These are phyloP conservation scores for Cicer bijugum DNA, from an alignment of 306 rosid genomes.

Conservation along the genomic window DNA sequence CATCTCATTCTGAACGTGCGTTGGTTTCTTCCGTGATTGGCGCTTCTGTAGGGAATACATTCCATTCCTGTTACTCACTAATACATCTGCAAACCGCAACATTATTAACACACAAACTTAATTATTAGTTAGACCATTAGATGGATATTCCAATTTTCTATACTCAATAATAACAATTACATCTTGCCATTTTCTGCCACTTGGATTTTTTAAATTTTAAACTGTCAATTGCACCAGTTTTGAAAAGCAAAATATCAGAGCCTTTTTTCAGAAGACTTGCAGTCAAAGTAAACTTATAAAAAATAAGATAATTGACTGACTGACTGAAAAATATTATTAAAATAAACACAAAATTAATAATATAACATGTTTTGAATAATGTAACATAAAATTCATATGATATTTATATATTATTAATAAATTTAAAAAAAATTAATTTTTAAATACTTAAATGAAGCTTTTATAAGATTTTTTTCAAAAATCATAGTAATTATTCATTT, in stretches of 20 bases:
- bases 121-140: no score
- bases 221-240: neutral
- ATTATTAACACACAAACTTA: no score
- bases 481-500: no score
- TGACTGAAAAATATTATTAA: neutral
- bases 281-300: constrained; percentile 40
- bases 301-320: constrained; percentile 2
- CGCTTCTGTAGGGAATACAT: constrained; percentile 55
- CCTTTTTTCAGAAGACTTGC: constrained; percentile 12
- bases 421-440: no score
- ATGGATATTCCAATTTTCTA: no score
- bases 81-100: constrained; percentile 45
- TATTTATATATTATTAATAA: no score
- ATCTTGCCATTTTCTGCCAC: neutral
- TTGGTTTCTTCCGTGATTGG: constrained; percentile 38
- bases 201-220: neutral
- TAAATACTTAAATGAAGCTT: no score
- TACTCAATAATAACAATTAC: no score
- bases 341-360: neutral
- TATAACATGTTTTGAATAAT: no score
- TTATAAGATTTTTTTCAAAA: no score
- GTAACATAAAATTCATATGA: no score
- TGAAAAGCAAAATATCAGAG: neutral
- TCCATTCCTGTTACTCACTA: constrained; percentile 45
- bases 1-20: constrained; percentile 49